phyloP scores from a whole-genome alignment of 495 filamentous ascomycete genomes.

The Geoglossum glabrum region DNA sequence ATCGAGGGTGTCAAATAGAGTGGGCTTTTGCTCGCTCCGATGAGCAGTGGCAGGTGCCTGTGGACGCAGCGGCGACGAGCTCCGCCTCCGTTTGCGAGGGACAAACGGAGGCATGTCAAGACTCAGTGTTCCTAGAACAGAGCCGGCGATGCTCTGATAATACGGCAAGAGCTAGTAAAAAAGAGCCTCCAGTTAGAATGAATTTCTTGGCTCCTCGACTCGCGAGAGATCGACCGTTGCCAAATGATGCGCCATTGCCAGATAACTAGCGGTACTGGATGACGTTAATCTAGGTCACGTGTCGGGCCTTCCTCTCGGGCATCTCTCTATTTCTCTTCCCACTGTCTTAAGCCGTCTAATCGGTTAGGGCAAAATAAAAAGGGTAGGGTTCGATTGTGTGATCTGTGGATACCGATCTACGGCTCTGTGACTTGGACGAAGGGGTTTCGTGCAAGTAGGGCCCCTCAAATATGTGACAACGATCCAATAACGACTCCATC shows the following conservation, averaged over 20 bases:
- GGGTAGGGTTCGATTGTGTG: neutral
- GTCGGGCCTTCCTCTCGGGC: too few relatives aligned
- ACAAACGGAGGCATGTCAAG: conserved; percentile 1
- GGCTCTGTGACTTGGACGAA: neutral
- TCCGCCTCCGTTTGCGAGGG: conserved; percentile 1
- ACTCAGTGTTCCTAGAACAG: neutral
- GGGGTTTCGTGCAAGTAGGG: neutral
- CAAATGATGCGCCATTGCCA: too few relatives aligned
- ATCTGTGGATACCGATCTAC: neutral
- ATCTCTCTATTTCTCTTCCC: too few relatives aligned
- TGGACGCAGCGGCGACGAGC: neutral
- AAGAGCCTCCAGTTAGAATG: too few relatives aligned
- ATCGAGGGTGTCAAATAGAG: conserved; percentile 5
- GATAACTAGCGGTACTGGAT: too few relatives aligned
- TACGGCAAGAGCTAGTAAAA: neutral
- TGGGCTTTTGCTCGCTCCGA: conserved; percentile 3
- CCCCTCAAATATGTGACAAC: neutral
- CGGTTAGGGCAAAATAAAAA: too few relatives aligned
- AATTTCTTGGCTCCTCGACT: too few relatives aligned
- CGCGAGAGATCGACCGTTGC: too few relatives aligned
- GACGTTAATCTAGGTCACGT: too few relatives aligned
- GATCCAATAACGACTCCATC: neutral
- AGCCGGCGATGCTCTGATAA: neutral
- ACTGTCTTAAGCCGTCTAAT: too few relatives aligned
- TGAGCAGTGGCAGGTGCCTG: neutral